A percentile compares a stretch with the other conserved stretches of the same genome.
phyloP scores from a whole-genome alignment of 1,284 basidiomycete species.

The Malassezia cuniculi region DNA sequence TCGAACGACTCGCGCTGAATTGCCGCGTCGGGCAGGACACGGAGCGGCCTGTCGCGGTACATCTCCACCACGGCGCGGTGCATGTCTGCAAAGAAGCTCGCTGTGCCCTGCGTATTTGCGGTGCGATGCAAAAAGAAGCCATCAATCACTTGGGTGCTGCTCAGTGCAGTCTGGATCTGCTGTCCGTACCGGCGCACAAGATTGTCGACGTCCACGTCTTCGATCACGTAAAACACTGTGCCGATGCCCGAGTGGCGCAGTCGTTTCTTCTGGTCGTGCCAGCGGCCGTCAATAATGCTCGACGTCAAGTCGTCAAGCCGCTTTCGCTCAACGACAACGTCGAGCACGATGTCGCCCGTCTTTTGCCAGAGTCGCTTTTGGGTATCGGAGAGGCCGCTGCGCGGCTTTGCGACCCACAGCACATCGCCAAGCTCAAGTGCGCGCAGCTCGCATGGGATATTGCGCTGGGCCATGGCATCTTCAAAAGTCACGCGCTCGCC shows the following conservation, averaged over 20 bases:
- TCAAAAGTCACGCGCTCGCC: constrained; percentile 16
- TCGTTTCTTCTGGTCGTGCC: constrained; percentile 52
- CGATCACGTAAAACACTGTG: constrained; percentile 52
- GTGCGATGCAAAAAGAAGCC: constrained; percentile 52
- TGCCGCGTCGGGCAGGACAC: constrained; percentile 47
- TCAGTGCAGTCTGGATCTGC: constrained; percentile 46
- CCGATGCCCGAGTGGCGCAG: constrained; percentile 49
- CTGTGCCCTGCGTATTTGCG: constrained; percentile 48
- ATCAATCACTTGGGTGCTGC: constrained; percentile 51
- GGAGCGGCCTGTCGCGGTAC: constrained; percentile 46
- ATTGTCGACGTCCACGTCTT: constrained; percentile 48
- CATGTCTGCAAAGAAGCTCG: constrained; percentile 49
- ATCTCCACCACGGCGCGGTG: constrained; percentile 47
- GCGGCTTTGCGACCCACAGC: constrained; percentile 51
- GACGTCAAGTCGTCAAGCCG: constrained; percentile 50
- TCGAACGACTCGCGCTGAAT: constrained; percentile 46
- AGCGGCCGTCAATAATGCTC: constrained; percentile 51
- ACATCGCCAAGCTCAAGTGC: constrained; percentile 52
- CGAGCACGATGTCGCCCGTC: constrained; percentile 49
- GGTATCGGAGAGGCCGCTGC: too few species aligned
- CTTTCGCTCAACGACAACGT: constrained; percentile 53
- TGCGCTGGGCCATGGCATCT: constrained; percentile 25
- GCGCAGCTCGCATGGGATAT: constrained; percentile 48
- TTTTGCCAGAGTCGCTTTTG: too few species aligned
- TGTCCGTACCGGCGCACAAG: constrained; percentile 34